Percentiles rank a stretch among this genome's conserved stretches.
Conservation (phyloP, 148 eudicot species). For the Rhododendron simsii region DNA sequence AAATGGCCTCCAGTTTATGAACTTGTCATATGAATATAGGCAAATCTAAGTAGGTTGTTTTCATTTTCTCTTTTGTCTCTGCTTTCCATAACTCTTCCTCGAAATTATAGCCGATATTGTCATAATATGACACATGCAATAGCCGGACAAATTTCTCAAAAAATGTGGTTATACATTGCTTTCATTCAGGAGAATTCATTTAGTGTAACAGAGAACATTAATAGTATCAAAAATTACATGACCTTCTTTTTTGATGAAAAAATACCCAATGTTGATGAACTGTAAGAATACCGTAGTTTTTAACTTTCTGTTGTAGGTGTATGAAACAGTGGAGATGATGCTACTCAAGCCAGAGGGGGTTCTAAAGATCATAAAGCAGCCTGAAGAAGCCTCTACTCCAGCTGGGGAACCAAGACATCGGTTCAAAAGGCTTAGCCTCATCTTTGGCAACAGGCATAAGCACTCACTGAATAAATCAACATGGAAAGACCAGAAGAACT, state of each 20-base stretch:
- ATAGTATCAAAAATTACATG: not conserved
- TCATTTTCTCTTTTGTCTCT: not conserved
- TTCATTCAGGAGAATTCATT: not conserved
- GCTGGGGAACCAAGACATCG: constrained; percentile 53
- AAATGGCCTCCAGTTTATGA: not conserved
- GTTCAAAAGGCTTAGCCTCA: constrained; percentile 55
- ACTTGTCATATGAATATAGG: not conserved
- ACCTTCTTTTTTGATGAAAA: not conserved
- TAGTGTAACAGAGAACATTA: not conserved
- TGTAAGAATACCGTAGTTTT: not conserved
- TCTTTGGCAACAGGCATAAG: constrained; percentile 59
- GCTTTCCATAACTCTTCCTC: not conserved
- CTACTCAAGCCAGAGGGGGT: constrained; percentile 57
- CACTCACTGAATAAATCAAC: constrained; percentile 24
- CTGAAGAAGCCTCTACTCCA: constrained; percentile 42
- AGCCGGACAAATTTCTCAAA: not conserved
- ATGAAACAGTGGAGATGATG: constrained; percentile 80
- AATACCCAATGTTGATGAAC: not conserved
- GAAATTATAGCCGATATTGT: not conserved
- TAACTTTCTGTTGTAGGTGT: constrained; percentile 44
- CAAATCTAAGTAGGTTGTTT: not conserved
- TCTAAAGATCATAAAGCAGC: constrained; percentile 44
- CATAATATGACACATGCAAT: not conserved
- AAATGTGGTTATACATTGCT: not conserved
- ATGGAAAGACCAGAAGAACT: constrained; percentile 31